Evolutionary conservation across 129 eudicot genomes (phyloP).

Genomic region (Helichrysum umbraculigerum): DNA sequence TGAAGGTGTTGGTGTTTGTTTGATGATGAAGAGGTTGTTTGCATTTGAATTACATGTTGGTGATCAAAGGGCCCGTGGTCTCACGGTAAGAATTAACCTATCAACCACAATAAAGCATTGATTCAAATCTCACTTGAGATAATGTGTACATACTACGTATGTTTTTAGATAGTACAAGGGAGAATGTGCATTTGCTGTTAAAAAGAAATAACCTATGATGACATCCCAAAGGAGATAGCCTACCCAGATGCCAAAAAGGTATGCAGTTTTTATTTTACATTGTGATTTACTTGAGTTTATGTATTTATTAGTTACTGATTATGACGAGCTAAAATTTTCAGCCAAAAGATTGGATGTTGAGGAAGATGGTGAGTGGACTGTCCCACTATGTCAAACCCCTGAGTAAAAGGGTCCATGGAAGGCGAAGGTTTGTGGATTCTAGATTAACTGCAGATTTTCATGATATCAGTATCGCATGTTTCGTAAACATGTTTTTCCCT

Average conservation of each 20-base stretch:
- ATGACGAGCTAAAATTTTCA: slow-evolving; percentile 28
- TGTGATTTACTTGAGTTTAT: neutral
- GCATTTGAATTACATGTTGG: too few species aligned
- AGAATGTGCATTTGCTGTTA: too few species aligned
- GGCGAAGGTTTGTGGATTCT: slow-evolving; percentile 61
- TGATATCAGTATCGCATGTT: slow-evolving; percentile 12
- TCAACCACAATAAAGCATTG: too few species aligned
- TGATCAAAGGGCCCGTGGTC: too few species aligned
- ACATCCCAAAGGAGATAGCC: slow-evolving; percentile 62
- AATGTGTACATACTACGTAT: too few species aligned
- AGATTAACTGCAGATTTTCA: neutral
- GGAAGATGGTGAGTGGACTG: slow-evolving; percentile 98
- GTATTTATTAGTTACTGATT: slow-evolving; percentile 10
- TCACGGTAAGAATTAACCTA: too few species aligned
- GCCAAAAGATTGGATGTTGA: slow-evolving; percentile 99
- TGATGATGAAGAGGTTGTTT: too few species aligned
- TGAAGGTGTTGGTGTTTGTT: too few species aligned
- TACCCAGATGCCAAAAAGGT: slow-evolving; percentile 13
- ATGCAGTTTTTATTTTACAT: slow-evolving; percentile 23
- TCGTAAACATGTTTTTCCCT: too few species aligned
- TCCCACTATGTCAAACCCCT: slow-evolving; percentile 85
- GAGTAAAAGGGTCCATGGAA: slow-evolving; percentile 95
- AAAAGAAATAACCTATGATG: slow-evolving; percentile 66
- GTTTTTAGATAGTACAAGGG: too few species aligned
- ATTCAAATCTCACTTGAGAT: too few species aligned